phyloP scores from a whole-genome alignment of 164 flowering plant genomes.

The Warburgia ugandensis region DNA sequence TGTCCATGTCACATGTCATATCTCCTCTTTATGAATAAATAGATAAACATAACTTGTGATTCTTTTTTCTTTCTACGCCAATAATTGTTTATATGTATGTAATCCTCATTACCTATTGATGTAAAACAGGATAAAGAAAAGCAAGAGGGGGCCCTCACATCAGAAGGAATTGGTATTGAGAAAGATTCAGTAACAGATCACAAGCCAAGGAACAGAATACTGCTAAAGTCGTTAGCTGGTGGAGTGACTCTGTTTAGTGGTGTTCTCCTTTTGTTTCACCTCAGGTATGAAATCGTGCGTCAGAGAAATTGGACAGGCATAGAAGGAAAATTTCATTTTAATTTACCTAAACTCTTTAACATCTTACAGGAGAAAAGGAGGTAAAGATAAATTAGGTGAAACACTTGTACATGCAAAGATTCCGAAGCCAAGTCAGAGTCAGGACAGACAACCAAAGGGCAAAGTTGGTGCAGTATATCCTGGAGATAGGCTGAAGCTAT shows the following conservation, averaged over 20 bases:
- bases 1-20: too few relatives aligned
- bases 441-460: slow-evolving; percentile 4
- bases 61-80: neutral
- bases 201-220: slow-evolving; percentile 13
- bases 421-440: slow-evolving; percentile 6
- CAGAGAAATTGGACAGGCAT: neutral
- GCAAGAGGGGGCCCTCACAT: slow-evolving; percentile 1
- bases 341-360: neutral
- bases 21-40: neutral
- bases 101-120: neutral
- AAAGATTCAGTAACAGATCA: neutral
- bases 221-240: slow-evolving; percentile 33
- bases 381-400: slow-evolving; percentile 8
- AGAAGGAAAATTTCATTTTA: neutral
- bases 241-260: slow-evolving; percentile 41
- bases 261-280: slow-evolving; percentile 26
- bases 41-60: neutral
- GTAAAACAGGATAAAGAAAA: slow-evolving; percentile 11
- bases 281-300: slow-evolving; percentile 28
- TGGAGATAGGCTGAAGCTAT: slow-evolving; percentile 20
- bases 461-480: slow-evolving; percentile 21
- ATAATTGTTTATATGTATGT: neutral
- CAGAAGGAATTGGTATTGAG: slow-evolving; percentile 3
- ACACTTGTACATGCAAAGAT: slow-evolving; percentile 7
- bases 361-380: slow-evolving; percentile 17